A percentile compares a stretch with the other conserved stretches of the same genome.
phyloP scores from a whole-genome alignment of 2,329 filamentous ascomycete species.

The Xylariaceae sp. region DNA sequence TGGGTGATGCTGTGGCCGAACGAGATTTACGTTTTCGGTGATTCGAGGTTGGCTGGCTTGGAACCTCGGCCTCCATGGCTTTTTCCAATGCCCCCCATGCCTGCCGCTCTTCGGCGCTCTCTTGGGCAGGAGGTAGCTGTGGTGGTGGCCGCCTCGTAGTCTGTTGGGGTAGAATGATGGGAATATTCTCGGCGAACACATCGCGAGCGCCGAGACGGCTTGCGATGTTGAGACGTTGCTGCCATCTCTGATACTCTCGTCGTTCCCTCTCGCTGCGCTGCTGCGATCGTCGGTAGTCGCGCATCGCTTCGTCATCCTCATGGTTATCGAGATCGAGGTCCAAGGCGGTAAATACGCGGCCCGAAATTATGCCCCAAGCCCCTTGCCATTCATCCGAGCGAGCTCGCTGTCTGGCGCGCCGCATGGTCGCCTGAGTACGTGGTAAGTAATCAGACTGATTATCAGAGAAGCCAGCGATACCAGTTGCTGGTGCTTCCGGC shows the following conservation, averaged over 20 bases:
- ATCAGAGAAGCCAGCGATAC: slow-evolving; percentile 26
- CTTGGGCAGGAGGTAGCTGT: slow-evolving; percentile 53
- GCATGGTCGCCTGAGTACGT: slow-evolving; percentile 55
- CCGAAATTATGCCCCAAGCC: slow-evolving; percentile 67
- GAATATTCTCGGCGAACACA: slow-evolving; percentile 62
- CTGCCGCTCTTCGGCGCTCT: slow-evolving; percentile 73
- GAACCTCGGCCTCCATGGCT: slow-evolving; percentile 64
- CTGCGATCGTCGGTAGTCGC: slow-evolving; percentile 51
- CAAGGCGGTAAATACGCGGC: slow-evolving; percentile 60
- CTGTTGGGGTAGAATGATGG: slow-evolving; percentile 55
- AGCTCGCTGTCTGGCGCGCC: slow-evolving; percentile 54
- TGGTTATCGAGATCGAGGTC: slow-evolving; percentile 81
- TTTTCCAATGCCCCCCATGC: slow-evolving; percentile 91
- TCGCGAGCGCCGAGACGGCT: slow-evolving; percentile 71
- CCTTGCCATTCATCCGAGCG: slow-evolving; percentile 85
- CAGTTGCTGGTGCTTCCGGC: slow-evolving; percentile 21
- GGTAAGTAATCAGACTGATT: slow-evolving; percentile 41
- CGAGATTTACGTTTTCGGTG: slow-evolving; percentile 69
- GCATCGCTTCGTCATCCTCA: slow-evolving; percentile 64
- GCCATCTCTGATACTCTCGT: slow-evolving; percentile 68
- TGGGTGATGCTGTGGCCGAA: slow-evolving; percentile 67
- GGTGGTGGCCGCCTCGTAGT: slow-evolving; percentile 52
- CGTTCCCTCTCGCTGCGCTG: slow-evolving; percentile 48
- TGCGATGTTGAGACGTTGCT: slow-evolving; percentile 77
- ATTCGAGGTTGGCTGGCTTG: slow-evolving; percentile 40